Base-by-base conservation (phyloP, 345 rosid species). In the Corchorus olitorius region DNA sequence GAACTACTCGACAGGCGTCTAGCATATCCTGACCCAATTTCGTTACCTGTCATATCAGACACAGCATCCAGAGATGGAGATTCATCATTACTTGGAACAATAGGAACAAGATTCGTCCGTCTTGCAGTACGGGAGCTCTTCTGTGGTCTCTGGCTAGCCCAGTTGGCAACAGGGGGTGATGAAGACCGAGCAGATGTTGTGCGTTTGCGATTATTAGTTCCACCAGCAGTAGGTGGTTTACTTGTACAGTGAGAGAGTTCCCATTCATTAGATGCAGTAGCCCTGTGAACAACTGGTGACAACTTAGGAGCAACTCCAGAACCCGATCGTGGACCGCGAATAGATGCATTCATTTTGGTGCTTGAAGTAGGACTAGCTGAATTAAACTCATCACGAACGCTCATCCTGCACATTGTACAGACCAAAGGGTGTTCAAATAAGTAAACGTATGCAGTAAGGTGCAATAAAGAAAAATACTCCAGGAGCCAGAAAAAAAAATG, bases 71-170 rank as follows among this genome's bases (percentile, higher is more conserved):
- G 77, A 73, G 87, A 82, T 43, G 89, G 88, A 73, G 81, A 78
- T 75, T 93, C 97, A 33, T 91, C 97, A 61, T 86, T 87, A 78
- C 83, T 91, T 49, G 96, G 83, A 90, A 84, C 88, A 78, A 87
- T 83, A 74, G 99, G 97, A 76, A 82, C 79, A 76, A 92, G 77
- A 81, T 85, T 93, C 55, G 94, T 88, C 80, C 99, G 90, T 87
- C 97, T 93, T 72, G 95, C 97, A 70, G 89, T 82, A 66, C 98
- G 93, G 20, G 94, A 89, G 77, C 80, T 93, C 88, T 96, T 96
- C 81, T 85, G 94, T 59, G 92, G 97, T 79, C 98, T 90, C 77
- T 91, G 97, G 81, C 91, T 83, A 75, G 93, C 89, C 97, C 97
- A 94, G 74, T 89, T 89, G 76, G 93, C 89, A 78, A 89, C 90